Percentiles rank a stretch among this genome's conserved stretches.
Evolutionary conservation across 345 rosid species (phyloP).

Genomic region (Citrus maxima): DNA sequence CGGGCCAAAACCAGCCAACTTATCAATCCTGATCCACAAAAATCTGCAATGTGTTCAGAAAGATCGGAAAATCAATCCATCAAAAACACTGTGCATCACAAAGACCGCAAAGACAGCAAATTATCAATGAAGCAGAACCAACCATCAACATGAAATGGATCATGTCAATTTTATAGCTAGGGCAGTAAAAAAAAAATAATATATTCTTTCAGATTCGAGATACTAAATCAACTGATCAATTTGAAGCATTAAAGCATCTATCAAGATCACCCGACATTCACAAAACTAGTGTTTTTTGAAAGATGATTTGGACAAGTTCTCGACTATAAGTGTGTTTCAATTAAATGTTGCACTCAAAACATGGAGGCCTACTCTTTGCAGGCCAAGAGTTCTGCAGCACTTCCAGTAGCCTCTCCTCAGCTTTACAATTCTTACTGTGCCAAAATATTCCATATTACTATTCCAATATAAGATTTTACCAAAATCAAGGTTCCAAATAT

Average conservation of each 20-base stretch:
- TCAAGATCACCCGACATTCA: not conserved
- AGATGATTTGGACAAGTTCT: not conserved
- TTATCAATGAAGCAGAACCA: not conserved
- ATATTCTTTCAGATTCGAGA: not conserved
- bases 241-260: not conserved
- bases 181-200: not conserved
- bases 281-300: not conserved
- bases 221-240: not conserved
- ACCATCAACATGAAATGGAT: not conserved
- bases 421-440: not conserved
- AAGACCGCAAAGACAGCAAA: not conserved
- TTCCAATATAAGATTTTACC: not conserved
- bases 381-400: not conserved
- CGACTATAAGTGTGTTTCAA: not conserved
- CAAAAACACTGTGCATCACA: not conserved
- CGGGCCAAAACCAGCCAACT: not conserved
- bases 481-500: not conserved
- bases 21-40: slow-evolving; percentile 51
- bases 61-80: not conserved
- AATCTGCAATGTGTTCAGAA: slow-evolving; percentile 35
- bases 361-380: not conserved
- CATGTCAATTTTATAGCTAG: not conserved
- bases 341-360: not conserved
- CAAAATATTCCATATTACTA: not conserved
- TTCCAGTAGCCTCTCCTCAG: not conserved